Conservation (phyloP, 2,329 filamentous ascomycete genomes). For the Ceratocystis harringtonii region DNA sequence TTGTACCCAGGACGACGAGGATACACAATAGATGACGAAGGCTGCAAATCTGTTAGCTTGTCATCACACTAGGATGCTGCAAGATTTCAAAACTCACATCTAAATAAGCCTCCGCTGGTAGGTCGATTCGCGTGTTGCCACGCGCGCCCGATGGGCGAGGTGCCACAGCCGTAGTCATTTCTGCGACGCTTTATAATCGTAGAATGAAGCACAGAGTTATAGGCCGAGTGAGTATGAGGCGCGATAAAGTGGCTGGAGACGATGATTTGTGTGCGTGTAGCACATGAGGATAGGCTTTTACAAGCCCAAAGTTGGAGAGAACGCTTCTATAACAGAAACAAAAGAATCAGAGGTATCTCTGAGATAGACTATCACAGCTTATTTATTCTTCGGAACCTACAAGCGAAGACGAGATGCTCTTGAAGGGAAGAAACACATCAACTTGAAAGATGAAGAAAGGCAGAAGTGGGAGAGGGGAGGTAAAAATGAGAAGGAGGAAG, state of each 20-base stretch:
- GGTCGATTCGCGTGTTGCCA: constrained; percentile 36
- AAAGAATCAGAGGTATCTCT: background rate
- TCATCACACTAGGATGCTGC: background rate
- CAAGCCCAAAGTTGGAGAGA: background rate
- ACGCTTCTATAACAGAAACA: background rate
- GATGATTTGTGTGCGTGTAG: background rate
- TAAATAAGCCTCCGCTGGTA: constrained; percentile 42
- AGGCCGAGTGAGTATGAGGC: background rate
- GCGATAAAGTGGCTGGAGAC: background rate
- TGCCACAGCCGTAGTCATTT: constrained; percentile 24
- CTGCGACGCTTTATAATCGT: constrained; percentile 9
- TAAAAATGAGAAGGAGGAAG: background rate
- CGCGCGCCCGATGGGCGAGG: constrained; percentile 23
- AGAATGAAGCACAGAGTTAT: background rate
- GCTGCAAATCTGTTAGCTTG: background rate
- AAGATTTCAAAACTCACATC: constrained; percentile 23
- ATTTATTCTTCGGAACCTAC: background rate
- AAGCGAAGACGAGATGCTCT: background rate
- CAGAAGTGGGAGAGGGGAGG: background rate
- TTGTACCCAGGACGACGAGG: constrained; percentile 41
- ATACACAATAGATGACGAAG: constrained; percentile 7
- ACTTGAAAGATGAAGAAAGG: background rate
- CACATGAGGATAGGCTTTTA: background rate
- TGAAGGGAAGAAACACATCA: background rate
- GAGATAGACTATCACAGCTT: no score